Conservation (phyloP, 768 basidiomycete genomes). For the Calocera viscosa region DNA sequence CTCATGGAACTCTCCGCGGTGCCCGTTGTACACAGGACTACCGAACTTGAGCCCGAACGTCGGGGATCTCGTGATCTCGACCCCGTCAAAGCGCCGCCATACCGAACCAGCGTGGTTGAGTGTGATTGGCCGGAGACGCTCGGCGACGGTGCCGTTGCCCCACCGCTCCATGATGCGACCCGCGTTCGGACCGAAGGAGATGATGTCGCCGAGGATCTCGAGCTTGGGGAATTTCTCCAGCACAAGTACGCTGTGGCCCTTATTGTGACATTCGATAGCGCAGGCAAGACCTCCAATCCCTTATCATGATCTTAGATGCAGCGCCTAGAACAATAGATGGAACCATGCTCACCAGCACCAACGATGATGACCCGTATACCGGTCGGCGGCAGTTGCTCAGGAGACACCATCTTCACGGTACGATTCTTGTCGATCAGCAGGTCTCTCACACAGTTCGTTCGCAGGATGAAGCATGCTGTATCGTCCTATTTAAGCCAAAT, state of each 20-base stretch:
- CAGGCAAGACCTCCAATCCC: slow-evolving; percentile 24
- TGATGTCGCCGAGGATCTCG: slow-evolving; percentile 16
- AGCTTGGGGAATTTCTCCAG: slow-evolving; percentile 19
- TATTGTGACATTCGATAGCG: slow-evolving; percentile 24
- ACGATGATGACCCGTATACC: not conserved
- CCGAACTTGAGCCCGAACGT: slow-evolving; percentile 15
- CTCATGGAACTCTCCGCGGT: slow-evolving; percentile 22
- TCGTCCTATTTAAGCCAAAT: no score
- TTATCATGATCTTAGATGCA: not conserved
- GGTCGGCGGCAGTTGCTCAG: not conserved
- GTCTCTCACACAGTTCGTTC: no score
- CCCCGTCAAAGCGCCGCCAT: slow-evolving; percentile 20
- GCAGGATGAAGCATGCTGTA: no score
- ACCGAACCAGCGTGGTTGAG: slow-evolving; percentile 7
- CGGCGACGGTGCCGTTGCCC: slow-evolving; percentile 12
- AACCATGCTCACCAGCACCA: not conserved
- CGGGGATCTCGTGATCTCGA: slow-evolving; percentile 17
- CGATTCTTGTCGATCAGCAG: no score
- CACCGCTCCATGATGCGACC: slow-evolving; percentile 22
- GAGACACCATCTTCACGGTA: not conserved
- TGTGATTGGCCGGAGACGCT: not conserved
- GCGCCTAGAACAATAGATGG: not conserved
- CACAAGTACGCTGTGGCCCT: slow-evolving; percentile 20
- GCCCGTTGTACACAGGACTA: slow-evolving; percentile 22
- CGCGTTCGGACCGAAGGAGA: slow-evolving; percentile 19